Evolutionary conservation across 1,284 basidiomycete species (phyloP).

Genomic region (Puccinia hordei): DNA sequence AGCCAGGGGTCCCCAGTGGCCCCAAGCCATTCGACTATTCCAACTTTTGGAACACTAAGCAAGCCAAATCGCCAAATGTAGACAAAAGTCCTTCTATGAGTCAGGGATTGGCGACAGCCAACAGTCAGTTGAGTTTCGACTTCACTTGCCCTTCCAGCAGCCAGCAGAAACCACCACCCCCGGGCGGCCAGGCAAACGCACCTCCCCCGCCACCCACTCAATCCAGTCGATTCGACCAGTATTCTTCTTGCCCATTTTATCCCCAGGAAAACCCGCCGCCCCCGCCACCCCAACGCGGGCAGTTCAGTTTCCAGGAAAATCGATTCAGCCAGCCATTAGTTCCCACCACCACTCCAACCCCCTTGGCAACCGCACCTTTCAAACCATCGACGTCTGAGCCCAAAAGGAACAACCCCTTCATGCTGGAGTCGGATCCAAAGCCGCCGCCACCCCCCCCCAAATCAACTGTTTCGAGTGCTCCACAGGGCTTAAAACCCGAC

Average conservation of each 20-base stretch:
- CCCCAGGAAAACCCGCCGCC: neutral
- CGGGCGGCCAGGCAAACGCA: neutral
- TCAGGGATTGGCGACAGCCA: neutral
- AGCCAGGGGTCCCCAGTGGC: neutral
- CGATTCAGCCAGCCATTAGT: neutral
- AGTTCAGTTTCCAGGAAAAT: neutral
- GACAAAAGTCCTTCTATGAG: neutral
- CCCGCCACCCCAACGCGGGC: neutral
- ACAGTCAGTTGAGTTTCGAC: neutral
- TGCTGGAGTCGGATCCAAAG: neutral
- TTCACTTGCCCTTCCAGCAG: neutral
- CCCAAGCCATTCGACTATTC: conserved; percentile 27
- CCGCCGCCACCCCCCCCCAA: neutral
- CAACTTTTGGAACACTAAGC: conserved; percentile 4
- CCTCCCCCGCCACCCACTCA: neutral
- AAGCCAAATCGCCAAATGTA: neutral
- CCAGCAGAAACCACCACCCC: neutral
- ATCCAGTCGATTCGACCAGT: neutral
- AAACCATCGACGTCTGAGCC: neutral
- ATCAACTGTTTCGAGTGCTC: neutral
- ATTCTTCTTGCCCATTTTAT: neutral
- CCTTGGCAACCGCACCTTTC: too few relatives aligned
- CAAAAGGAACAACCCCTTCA: neutral
- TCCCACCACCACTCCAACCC: neutral
- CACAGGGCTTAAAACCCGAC: neutral